Percentiles rank a stretch among this genome's conserved stretches.
Conservation (phyloP, 75 land plant species). For the Selaginella moellendorffii region DNA sequence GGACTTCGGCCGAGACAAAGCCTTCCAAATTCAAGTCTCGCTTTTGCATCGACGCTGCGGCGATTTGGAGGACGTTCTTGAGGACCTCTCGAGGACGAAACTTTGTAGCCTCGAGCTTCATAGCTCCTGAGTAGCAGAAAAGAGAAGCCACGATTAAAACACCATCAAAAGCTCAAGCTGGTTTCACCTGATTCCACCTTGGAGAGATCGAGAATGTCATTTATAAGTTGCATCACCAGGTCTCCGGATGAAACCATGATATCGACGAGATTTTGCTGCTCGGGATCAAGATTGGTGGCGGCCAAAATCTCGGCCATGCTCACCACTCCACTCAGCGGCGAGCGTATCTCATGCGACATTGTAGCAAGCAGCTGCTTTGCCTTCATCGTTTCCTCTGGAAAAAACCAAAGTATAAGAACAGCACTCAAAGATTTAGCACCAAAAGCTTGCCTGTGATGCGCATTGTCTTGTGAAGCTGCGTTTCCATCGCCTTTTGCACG, state of each 20-base stretch:
- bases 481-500: constrained; percentile 80
- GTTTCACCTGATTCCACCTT: constrained; percentile 71
- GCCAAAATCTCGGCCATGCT: constrained; percentile 75
- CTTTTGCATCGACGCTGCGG: constrained; percentile 52
- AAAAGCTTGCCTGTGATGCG: constrained; percentile 54
- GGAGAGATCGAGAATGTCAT: constrained; percentile 83
- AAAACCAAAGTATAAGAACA: background rate
- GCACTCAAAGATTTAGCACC: background rate
- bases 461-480: constrained; percentile 69
- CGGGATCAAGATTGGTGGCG: constrained; percentile 41
- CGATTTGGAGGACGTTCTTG: constrained; percentile 74
- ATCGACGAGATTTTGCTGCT: constrained; percentile 48
- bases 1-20: constrained; percentile 51
- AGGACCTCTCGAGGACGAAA: constrained; percentile 82
- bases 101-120: constrained; percentile 80
- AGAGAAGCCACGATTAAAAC: background rate
- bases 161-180: background rate
- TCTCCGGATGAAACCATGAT: constrained; percentile 83
- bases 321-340: constrained; percentile 72
- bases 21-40: constrained; percentile 62
- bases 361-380: constrained; percentile 89
- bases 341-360: constrained; percentile 89
- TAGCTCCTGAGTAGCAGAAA: constrained; percentile 38
- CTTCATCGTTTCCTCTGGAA: constrained; percentile 76
- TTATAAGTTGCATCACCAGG: constrained; percentile 71